Evolutionary conservation across 306 rosid species (phyloP).

Genomic region (Myrica gale): DNA sequence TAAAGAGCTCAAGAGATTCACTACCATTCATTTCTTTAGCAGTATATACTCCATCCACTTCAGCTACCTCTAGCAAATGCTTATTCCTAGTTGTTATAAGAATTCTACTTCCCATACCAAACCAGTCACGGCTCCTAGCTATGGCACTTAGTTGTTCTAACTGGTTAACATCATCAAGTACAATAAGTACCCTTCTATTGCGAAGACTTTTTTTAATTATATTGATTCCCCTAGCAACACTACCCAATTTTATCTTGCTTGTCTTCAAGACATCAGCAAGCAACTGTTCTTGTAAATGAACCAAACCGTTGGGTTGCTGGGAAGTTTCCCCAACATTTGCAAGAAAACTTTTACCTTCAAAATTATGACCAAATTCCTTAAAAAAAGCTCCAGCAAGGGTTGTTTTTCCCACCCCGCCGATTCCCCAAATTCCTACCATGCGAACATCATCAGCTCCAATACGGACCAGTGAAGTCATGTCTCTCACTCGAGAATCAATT

Average conservation of each 20-base stretch:
- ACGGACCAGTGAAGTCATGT: no score
- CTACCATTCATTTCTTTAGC: background rate
- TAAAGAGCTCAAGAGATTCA: slow-evolving; percentile 10
- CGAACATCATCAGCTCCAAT: background rate
- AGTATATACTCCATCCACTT: background rate
- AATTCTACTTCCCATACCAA: background rate
- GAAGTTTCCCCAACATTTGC: background rate
- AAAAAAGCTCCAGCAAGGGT: background rate
- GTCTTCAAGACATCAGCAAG: no score
- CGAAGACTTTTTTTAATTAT: background rate
- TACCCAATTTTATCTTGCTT: background rate
- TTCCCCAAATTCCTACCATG: slow-evolving; percentile 1
- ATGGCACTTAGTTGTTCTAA: background rate
- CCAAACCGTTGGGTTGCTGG: no score
- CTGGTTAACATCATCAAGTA: background rate
- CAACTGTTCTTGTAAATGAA: no score
- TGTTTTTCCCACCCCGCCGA: background rate
- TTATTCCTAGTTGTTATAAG: background rate
- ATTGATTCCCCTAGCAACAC: background rate
- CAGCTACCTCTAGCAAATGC: background rate
- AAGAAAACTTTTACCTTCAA: background rate
- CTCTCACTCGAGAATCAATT: no score
- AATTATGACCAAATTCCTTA: background rate
- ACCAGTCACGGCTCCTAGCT: background rate
- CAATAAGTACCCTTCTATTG: background rate